Evolutionary conservation across 805 yeast genomes (phyloP), one percentile per base, ranked within the genome.

Genomic region (Teunomyces aglyptinius): DNA sequence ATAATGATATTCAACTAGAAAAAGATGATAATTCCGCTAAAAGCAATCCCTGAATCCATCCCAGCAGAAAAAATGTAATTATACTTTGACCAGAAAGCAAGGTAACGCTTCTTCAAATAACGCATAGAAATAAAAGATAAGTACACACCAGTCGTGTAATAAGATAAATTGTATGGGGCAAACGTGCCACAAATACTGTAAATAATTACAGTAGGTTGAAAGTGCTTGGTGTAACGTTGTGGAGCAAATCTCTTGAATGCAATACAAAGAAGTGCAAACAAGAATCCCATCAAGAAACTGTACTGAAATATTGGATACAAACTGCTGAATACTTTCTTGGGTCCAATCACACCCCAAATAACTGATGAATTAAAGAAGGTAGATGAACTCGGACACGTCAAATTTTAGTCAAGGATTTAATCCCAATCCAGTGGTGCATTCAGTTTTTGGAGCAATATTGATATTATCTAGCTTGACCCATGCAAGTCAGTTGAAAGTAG

Each of bases 261-360:
- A 38, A 52, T 43, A 38, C 55, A 50, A 22, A 61, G 57, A 33
- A 63, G 47, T 6, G 60, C 64, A 18, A 60, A 47, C 35, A 66
- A 53, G 40, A 59, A 55, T 3, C 73, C 73, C 33, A 68, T 61
- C 49, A 68, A 57, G 58, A 68, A 67, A 39, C 68, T 65, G 50
- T 55, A 67, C 49, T 62, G 59, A 50, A 68, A 58, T 19, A 64
- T 44, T 24, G 71, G 72, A 49, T 68, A 68, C 22, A 66, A 49
- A 12, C 65, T 65, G 11, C 49, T 49, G 44, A 67, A 67, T 2
- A 65, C 68, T 46, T 58, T 64, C 57, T 60, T 61, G 5, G 59
- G 62, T n/a, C 61, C 61, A 47, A 84, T 74, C 58, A 65, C 75
- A 46, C 87, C 89, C 88, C 88, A 84, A 39, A 81, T 60, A 19